Base-by-base conservation (phyloP, 352 stramenopile genomes). In the Paralagenidium karlingii region DNA sequence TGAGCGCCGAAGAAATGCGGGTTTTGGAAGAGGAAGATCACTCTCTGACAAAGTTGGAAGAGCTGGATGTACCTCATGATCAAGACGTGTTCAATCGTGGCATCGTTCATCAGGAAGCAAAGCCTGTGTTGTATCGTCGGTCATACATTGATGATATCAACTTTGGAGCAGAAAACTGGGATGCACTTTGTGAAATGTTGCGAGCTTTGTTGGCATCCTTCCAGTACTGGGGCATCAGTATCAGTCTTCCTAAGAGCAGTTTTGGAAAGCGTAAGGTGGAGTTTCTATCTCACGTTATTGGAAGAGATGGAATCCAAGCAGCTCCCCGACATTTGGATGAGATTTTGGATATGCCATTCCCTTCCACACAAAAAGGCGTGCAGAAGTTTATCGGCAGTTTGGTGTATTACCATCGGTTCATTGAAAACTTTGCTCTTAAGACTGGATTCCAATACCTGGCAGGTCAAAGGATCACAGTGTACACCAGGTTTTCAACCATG, bases 141-240 rank as follows among this genome's bases (percentile, higher is more conserved):
- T 65, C 51, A 5, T 60, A 56, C 16, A 56, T 55, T 34, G 52
- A 60, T 24, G 52, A 56, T 33, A 53, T 60, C 19, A n/a, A 53
- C 11, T 12, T 60, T 12, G 21, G 16, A 2, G 34, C 13, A 3
- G 24, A 8, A 6, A 32, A 32, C 0, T 61, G 40, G 43, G 34
- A 51, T 18, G 33, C 41, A 0, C 16, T 60, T 4, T 53, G 46
- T 32, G 26, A 41, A 0, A 25, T 26, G 5, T 34, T 50, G 3
- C 43, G 48, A 7, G 13, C 10, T 1, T 18, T 57, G 2, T 18
- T 62, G 7, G 37, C 44, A 2, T 24, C 24, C 0, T 55, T 28
- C n/a, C 34, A 60, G 5, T 8, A 28, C 1, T 54, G 40, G 43
- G 29, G 41, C n/a, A 10, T 57, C 13, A 54, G 44, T 8, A 49